Evolutionary conservation across 2,329 filamentous ascomycete species (phyloP), one percentile per base, ranked within the genome.

Genomic region (Corynespora cassiicola): DNA sequence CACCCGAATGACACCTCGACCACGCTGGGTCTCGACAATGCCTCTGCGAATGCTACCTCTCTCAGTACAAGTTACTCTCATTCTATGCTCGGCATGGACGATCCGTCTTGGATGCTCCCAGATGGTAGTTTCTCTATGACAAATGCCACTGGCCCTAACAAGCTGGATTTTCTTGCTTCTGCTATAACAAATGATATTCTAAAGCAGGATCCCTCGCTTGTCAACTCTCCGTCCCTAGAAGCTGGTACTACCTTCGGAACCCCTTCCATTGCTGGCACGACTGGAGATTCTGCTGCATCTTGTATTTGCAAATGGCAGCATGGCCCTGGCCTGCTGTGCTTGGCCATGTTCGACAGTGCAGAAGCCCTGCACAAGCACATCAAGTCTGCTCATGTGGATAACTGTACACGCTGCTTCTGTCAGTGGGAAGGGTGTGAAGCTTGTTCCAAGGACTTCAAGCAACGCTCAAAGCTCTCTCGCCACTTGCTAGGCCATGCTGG

Each of bases 401-500:
- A 58, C 36, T 68, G 61, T 39, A 52, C 54, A 2, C 50, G 51
- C 20, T 68, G 61, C 42, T 52, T 61, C 47, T 69, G 65, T 31
- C 63, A 63, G 35, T 70, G 66, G 66, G 56, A 63, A 36, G 48
- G 45, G 10, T 70, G 66, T 31, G 61, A 68, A 21, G 53, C 56
- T 4, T 52, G 45, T 1, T 40, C 52, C 7, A 69, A 66, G 39
- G 66, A 70, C 40, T 69, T 68, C 47, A 69, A 69, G 40, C 66
- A 70, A 40, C 63, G 66, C 12, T 66, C 62, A 5, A 70, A 70
- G 45, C 54, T 70, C 3, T 63, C 55, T 16, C 59, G 66, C 8
- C 66, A 70, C 38, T 51, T 69, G 17, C 62, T 66, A 12, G 62
- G 58, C 3, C 66, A 70, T 34, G 63, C 64, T 7, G 64, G 65